phyloP scores from a whole-genome alignment of 202 grass and related monocot species.

The Panicum virgatum region DNA sequence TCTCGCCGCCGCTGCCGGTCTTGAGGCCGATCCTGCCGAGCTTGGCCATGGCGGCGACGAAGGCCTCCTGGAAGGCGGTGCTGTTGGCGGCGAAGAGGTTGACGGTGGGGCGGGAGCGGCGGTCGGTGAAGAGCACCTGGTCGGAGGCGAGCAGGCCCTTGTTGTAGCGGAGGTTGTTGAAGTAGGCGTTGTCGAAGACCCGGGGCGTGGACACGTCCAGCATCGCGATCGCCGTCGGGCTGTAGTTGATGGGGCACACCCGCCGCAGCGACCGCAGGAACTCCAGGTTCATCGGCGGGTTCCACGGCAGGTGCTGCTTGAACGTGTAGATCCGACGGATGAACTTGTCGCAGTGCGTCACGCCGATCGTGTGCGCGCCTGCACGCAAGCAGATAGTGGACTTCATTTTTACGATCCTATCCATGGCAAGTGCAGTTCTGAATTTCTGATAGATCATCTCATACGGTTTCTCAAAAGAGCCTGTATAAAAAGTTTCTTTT shows the following conservation, averaged over 20 bases:
- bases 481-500: not conserved
- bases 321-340: constrained; percentile 70
- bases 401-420: not conserved
- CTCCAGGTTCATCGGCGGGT: constrained; percentile 71
- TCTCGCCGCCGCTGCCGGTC: constrained; percentile 56
- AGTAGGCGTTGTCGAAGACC: constrained; percentile 86
- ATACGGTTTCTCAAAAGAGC: not conserved
- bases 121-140: constrained; percentile 75
- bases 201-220: constrained; percentile 58
- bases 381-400: not conserved
- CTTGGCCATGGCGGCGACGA: constrained; percentile 63
- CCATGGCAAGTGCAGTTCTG: no score
- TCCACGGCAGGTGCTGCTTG: constrained; percentile 42
- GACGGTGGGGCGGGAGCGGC: constrained; percentile 58
- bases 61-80: constrained; percentile 61
- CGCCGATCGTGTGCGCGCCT: constrained; percentile 82
- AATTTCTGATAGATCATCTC: no score
- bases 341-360: constrained; percentile 83
- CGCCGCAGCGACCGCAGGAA: constrained; percentile 56
- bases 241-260: constrained; percentile 55
- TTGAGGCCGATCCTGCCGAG: constrained; percentile 70
- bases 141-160: constrained; percentile 80
- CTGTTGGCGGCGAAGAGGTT: constrained; percentile 66
- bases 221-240: constrained; percentile 40
- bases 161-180: constrained; percentile 68